These are phyloP conservation scores for Amphibolis antarctica DNA, from an alignment of 106 monocot genomes.

Conservation along the genomic window DNA sequence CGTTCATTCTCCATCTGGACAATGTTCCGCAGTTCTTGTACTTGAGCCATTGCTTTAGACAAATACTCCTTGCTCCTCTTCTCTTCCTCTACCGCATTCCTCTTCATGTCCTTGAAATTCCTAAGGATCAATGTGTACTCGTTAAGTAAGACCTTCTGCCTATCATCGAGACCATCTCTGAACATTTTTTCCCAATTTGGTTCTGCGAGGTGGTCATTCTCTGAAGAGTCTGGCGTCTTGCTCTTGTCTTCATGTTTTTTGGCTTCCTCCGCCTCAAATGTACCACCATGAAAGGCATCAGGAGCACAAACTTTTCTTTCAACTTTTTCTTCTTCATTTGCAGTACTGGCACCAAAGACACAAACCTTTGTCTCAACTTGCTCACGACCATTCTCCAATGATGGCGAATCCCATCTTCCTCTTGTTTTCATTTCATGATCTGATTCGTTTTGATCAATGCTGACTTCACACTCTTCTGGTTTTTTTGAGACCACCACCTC, in stretches of 20 bases:
- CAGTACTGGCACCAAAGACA: too few relatives aligned
- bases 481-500: not conserved
- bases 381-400: not conserved
- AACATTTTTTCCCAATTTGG: conserved; percentile 26
- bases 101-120: conserved; percentile 51
- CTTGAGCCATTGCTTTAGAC: conserved; percentile 29
- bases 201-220: conserved; percentile 16
- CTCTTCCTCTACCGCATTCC: conserved; percentile 29
- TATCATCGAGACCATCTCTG: conserved; percentile 37
- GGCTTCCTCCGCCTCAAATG: too few relatives aligned
- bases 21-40: conserved; percentile 31
- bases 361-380: not conserved
- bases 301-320: not conserved
- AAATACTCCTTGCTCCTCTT: conserved; percentile 22
- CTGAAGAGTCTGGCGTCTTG: conserved; percentile 1
- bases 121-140: conserved; percentile 51
- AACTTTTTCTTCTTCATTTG: not conserved
- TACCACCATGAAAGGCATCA: not conserved
- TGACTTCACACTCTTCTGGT: not conserved
- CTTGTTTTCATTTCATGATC: conserved; percentile 1
- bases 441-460: not conserved
- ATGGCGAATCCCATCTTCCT: not conserved
- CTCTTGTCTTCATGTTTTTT: not conserved
- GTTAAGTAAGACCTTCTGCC: conserved; percentile 39
- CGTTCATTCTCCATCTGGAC: conserved; percentile 51